Base-by-base conservation (phyloP, 2,329 filamentous ascomycete genomes). In the Fusarium incarnatum region DNA sequence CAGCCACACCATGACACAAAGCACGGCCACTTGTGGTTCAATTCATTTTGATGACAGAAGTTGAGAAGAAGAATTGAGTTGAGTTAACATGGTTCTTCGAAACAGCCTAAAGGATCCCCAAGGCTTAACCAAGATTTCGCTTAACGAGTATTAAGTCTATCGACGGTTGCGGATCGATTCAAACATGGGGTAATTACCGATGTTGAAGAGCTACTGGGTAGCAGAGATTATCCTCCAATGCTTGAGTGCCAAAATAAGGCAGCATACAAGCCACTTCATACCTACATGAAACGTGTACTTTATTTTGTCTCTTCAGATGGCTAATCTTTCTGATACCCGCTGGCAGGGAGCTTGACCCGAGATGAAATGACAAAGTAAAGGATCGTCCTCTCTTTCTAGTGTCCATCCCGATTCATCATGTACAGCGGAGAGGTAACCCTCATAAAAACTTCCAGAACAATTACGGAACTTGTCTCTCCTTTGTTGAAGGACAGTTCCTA, bases 1-100 rank as follows among this genome's bases (percentile, higher is more conserved):
- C 56, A 56, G 72, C 70, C 72, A 73, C 67, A 71, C 18, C 32
- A 54, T 55, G 15, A 49, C 18, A 57, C 28, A 55, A 25, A 47
- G 63, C 67, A 70, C 34, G 11, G 48, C 41, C 58, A 73, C 64
- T 55, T 42, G 30, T 66, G 25, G n/a, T 59, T 54, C 40, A n/a
- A 18, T 37, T n/a, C 18, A 42, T 18, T 60, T 22, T 45, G 30
- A 40, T 28, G 37, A 28, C 6, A 32, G 30, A n/a, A 60, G 41
- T 45, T 40, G 28, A 65, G 10, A n/a, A 20, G 11, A 49, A 41
- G 18, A 65, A 28, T 37, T 66, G 15, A 28, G 13, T 53, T 28
- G 9, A 42, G 13, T 22, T 22, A 20, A 42, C 49, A 41, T 42
- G 34, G 34, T 37, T 37, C 18, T 37, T n/a, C 34, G 18, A 37